These are phyloP conservation scores for Dentipellis sp. DNA, from an alignment of 768 basidiomycete species.

Conservation along the genomic window DNA sequence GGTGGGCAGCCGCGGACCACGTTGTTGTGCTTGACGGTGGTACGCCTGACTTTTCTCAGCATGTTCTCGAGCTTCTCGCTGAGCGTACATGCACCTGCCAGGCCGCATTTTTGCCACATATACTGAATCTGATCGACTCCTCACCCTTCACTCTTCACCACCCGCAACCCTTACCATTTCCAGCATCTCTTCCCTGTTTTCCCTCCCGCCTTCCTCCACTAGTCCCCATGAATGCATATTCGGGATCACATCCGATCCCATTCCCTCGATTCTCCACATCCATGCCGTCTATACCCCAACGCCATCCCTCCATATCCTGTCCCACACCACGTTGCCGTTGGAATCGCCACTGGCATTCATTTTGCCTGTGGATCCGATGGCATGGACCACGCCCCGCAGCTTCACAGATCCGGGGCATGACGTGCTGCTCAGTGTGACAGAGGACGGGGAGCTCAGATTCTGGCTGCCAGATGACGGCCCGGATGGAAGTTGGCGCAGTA, in stretches of 20 bases:
- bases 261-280: conserved; percentile 42
- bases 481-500: conserved; percentile 45
- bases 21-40: conserved; percentile 67
- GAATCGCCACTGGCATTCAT: conserved; percentile 35
- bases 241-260: conserved; percentile 54
- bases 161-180: conserved; percentile 36
- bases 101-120: conserved; percentile 53
- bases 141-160: conserved; percentile 49
- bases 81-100: conserved; percentile 20
- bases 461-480: conserved; percentile 54
- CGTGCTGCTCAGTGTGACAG: conserved; percentile 69
- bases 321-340: conserved; percentile 45
- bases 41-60: conserved; percentile 19
- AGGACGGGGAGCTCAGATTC: conserved; percentile 73
- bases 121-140: conserved; percentile 29
- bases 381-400: conserved; percentile 41
- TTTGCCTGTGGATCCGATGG: conserved; percentile 82
- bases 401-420: conserved; percentile 40
- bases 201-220: conserved; percentile 34
- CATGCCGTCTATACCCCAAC: conserved; percentile 27
- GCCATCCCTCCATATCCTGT: conserved; percentile 35
- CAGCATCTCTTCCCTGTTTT: conserved; percentile 50
- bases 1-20: conserved; percentile 50
- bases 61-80: neutral
- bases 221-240: conserved; percentile 47